Evolutionary conservation across 108 stramenopile species (phyloP).

Genomic region (Poteriospumella lacustris): DNA sequence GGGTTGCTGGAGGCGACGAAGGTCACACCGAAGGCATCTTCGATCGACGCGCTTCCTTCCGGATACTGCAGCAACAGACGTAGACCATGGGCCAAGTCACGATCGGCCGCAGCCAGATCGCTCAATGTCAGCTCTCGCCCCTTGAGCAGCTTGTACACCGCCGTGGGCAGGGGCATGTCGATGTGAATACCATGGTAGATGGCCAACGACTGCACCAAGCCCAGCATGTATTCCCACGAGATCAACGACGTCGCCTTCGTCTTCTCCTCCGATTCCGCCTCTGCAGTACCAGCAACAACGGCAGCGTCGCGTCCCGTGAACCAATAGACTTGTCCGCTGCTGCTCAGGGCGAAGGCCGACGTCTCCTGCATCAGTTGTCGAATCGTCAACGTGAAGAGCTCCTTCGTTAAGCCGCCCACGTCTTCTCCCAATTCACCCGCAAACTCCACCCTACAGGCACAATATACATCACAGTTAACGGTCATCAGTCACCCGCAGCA

Average conservation of each 20-base stretch:
- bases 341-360: background rate
- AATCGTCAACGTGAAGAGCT: background rate
- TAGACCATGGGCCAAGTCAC: background rate
- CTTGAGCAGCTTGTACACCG: background rate
- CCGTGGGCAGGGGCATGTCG: background rate
- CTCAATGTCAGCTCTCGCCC: background rate
- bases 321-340: background rate
- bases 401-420: background rate
- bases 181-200: background rate
- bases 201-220: background rate
- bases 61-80: background rate
- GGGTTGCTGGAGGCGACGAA: conserved; percentile 1
- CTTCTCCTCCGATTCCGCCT: background rate
- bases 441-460: conserved; percentile 21
- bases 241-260: background rate
- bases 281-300: background rate
- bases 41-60: background rate
- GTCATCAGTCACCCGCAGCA: no score
- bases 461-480: no score
- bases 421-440: conserved; percentile 1
- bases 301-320: no score
- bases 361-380: background rate
- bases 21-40: background rate
- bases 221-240: background rate
- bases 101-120: conserved; percentile 5